phyloP scores from a whole-genome alignment of 805 yeast genomes.

The Jamesozyma piceae region DNA sequence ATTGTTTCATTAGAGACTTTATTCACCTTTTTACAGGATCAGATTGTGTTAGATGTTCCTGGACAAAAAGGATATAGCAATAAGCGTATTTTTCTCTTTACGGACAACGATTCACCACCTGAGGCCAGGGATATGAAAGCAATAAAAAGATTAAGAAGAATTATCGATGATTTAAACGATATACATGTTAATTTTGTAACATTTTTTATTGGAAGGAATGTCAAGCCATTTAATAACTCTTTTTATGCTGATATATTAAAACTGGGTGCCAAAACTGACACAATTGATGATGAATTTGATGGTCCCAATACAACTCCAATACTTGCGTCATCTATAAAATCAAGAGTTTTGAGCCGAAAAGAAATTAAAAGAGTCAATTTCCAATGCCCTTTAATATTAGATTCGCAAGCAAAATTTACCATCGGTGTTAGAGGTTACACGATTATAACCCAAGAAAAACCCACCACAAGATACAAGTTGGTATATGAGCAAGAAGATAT shows the following conservation, averaged over 20 bases:
- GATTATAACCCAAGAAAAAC: constrained; percentile 45
- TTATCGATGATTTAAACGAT: constrained; percentile 52
- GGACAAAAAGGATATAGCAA: constrained; percentile 40
- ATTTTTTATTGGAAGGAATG: constrained; percentile 40
- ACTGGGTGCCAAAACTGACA: constrained; percentile 15
- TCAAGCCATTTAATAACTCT: constrained; percentile 34
- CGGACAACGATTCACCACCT: constrained; percentile 66
- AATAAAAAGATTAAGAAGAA: constrained; percentile 43
- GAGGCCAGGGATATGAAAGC: constrained; percentile 32
- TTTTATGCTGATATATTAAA: constrained; percentile 47
- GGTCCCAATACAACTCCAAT: constrained; percentile 38
- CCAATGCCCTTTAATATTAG: constrained; percentile 49
- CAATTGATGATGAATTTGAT: constrained; percentile 19
- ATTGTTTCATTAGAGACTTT: constrained; percentile 34
- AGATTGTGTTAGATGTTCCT: constrained; percentile 36
- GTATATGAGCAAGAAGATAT: constrained; percentile 47
- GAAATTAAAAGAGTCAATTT: constrained; percentile 58
- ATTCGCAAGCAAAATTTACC: constrained; percentile 36
- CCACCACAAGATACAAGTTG: constrained; percentile 37
- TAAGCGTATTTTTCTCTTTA: constrained; percentile 58
- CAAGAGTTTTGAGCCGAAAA: constrained; percentile 44
- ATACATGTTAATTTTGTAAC: constrained; percentile 50
- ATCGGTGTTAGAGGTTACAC: constrained; percentile 68
- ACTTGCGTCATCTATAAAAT: constrained; percentile 35
- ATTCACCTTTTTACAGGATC: constrained; percentile 45